phyloP scores from a whole-genome alignment of 73 alveolate genomes.

The Vitrella brassicaformis region DNA sequence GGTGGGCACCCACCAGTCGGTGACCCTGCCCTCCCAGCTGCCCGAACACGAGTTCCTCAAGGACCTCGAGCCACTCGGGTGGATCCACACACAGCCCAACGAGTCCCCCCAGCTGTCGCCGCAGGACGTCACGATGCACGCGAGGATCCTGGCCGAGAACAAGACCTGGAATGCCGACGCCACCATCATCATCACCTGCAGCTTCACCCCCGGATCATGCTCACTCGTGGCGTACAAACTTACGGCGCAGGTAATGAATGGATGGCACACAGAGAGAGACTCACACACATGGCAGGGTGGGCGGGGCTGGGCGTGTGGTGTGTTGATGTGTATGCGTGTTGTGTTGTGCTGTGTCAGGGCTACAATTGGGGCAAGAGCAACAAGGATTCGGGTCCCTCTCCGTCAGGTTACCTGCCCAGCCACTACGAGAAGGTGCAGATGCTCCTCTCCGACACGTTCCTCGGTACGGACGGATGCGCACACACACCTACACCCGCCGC shows the following conservation, averaged over 20 bases:
- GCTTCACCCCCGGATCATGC: constrained; percentile 95
- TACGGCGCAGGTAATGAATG: constrained; percentile 61
- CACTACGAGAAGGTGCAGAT: constrained; percentile 87
- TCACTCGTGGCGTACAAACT: constrained; percentile 87
- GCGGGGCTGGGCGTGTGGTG: too few relatives aligned
- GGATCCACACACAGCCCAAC: constrained; percentile 94
- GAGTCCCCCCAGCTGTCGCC: constrained; percentile 75
- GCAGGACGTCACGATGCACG: constrained; percentile 79
- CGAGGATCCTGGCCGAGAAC: constrained; percentile 78
- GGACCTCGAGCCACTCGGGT: constrained; percentile 98
- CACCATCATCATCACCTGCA: constrained; percentile 73
- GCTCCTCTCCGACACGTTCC: constrained; percentile 76
- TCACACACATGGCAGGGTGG: too few relatives aligned
- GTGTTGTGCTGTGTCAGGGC: too few relatives aligned
- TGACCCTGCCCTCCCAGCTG: constrained; percentile 78
- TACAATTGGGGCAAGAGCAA: constrained; percentile 87
- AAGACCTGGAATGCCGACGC: constrained; percentile 88
- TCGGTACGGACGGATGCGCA: too few relatives aligned
- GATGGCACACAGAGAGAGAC: too few relatives aligned
- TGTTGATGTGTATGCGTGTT: too few relatives aligned
- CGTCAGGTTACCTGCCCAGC: constrained; percentile 58
- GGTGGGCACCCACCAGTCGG: constrained; percentile 49
- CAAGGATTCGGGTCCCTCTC: constrained; percentile 64
- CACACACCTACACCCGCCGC: too few relatives aligned
- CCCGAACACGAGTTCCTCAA: constrained; percentile 92